A percentile compares a stretch with the other conserved stretches of the same genome.
Conservation (phyloP, 2,329 filamentous ascomycete species). For the Gaeumannomyces sp. region DNA sequence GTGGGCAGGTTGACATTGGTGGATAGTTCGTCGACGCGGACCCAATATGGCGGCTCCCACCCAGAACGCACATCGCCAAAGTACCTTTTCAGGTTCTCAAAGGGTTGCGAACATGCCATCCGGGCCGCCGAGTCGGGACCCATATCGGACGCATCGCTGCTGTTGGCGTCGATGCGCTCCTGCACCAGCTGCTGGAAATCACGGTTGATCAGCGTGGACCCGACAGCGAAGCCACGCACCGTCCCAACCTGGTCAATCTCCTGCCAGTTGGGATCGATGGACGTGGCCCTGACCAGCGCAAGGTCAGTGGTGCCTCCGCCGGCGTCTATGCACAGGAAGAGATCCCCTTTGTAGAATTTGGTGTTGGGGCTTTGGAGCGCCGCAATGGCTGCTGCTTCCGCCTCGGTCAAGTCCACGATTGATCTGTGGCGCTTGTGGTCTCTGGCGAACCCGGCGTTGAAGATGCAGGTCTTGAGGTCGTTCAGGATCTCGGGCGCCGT, state of each 20-base stretch:
- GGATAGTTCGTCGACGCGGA: too few relatives aligned
- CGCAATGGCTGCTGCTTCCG: conserved; percentile 40
- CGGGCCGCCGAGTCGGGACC: too few relatives aligned
- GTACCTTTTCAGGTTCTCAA: too few relatives aligned
- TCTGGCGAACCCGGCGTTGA: conserved; percentile 42
- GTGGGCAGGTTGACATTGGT: too few relatives aligned
- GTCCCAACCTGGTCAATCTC: conserved; percentile 24
- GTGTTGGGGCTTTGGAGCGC: conserved; percentile 37
- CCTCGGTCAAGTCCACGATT: conserved; percentile 39
- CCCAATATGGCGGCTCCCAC: too few relatives aligned
- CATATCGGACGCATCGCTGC: too few relatives aligned
- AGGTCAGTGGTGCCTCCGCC: conserved; percentile 42
- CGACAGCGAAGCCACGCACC: conserved; percentile 38
- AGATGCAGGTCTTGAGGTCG: conserved; percentile 40
- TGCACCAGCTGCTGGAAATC: conserved; percentile 34
- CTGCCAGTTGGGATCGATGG: too few relatives aligned
- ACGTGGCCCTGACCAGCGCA: conserved; percentile 23
- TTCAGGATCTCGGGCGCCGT: conserved; percentile 42
- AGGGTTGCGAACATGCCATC: too few relatives aligned
- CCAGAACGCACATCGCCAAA: too few relatives aligned
- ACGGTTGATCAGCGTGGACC: conserved; percentile 38
- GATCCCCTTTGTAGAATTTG: conserved; percentile 28
- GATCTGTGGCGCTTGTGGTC: conserved; percentile 32
- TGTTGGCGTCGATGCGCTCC: conserved; percentile 17
- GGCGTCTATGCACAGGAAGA: conserved; percentile 39